Base-by-base conservation (phyloP, 495 filamentous ascomycete genomes). In the Penicillium roqueforti region DNA sequence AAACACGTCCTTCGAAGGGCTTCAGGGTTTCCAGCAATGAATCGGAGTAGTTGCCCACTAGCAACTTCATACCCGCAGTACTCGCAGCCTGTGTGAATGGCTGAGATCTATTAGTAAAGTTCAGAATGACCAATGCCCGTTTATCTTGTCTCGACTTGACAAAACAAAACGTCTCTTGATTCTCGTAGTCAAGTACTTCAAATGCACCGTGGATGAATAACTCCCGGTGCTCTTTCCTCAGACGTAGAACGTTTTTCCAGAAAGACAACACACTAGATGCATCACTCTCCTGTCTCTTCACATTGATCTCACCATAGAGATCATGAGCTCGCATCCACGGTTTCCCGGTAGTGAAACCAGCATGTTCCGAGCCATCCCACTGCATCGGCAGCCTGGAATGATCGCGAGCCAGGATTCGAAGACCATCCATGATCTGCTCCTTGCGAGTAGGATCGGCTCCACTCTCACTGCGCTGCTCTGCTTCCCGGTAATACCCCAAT, bases 271-370 rank as follows among this genome's bases (percentile, higher is more conserved):
- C 69, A 8, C 67, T 71, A 1, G 63, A 40, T 0, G 61, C 31
- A 14, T 78, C 72, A 11, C 38, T 11, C n/a, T 62, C 32, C 56
- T 82, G 78, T 0, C 47, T 51, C 41, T 67, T 65, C 0, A 74
- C 77, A 47, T 83, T 83, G 19, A 78, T 61, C 16, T 71, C 62
- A 13, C 44, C 39, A 26, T 71, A 73, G 14, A 73, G 57, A 31
- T 80, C 73, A 55, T 80, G 70, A 3, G 73, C 68, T n/a, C 71
- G 58, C 77, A 82, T 83, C 80, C 79, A 83, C 1, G 81, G 76
- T 28, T 57, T 53, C 8, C 57, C 64, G 0, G 55, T 61, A 1
- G 62, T 63, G 47, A 68, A 70, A 5, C 80, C 80, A 8, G 66
- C 79, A 55, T 79, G 64, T 0, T 54, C 54, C 4, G 65, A 71